Percentiles rank a stretch among this genome's conserved stretches.
phyloP scores from a whole-genome alignment of 1,284 basidiomycete species.

The Malassezia caprae region DNA sequence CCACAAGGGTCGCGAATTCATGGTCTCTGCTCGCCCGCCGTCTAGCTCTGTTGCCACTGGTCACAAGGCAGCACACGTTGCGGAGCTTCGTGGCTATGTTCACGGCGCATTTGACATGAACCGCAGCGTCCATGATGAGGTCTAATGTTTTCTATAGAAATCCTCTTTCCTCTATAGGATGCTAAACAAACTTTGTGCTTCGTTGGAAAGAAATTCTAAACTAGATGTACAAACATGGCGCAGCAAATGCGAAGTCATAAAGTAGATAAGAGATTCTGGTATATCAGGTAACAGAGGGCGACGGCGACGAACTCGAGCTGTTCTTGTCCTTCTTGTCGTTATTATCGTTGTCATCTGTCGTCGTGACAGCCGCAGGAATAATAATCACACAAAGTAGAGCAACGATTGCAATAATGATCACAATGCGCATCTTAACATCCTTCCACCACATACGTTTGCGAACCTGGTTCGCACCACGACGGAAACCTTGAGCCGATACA shows the following conservation, averaged over 20 bases:
- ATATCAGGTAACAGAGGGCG: not conserved
- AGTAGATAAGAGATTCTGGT: not conserved
- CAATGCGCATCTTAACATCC: conserved; percentile 28
- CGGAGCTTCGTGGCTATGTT: conserved; percentile 39
- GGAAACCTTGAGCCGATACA: conserved; percentile 97
- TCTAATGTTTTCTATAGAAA: not conserved
- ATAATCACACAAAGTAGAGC: conserved; percentile 46
- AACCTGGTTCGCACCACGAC: conserved; percentile 88
- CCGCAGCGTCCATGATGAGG: conserved; percentile 12
- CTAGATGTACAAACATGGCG: not conserved
- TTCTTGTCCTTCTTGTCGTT: not conserved
- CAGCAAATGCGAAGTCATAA: not conserved
- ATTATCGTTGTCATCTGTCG: not conserved
- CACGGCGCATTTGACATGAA: conserved; percentile 34
- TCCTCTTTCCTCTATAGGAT: not conserved
- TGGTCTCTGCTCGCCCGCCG: conserved; percentile 42
- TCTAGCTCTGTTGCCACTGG: conserved; percentile 63
- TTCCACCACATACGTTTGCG: conserved; percentile 72
- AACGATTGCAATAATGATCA: conserved; percentile 39
- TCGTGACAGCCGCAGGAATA: conserved; percentile 18
- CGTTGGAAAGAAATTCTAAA: not conserved
- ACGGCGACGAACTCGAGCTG: not conserved
- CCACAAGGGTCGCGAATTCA: conserved; percentile 65
- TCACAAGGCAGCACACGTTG: conserved; percentile 59
- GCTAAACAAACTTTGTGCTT: not conserved